These are phyloP conservation scores for Fusarium sambucinum DNA, from an alignment of 2,329 filamentous ascomycete species.

Conservation along the genomic window DNA sequence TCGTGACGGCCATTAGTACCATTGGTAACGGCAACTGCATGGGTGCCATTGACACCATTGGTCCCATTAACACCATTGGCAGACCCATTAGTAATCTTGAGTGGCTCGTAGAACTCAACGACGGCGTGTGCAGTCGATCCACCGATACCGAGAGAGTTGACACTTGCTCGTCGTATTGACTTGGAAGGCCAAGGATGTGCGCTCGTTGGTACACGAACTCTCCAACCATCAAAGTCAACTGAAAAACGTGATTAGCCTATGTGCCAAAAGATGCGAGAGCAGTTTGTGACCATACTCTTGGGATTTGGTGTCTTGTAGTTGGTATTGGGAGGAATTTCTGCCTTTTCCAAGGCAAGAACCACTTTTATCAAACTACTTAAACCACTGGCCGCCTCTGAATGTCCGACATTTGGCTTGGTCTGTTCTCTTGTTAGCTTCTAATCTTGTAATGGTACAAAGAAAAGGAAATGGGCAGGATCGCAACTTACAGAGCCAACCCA, in stretches of 20 bases:
- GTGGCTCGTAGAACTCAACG: conserved; percentile 48
- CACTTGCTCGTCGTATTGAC: conserved; percentile 44
- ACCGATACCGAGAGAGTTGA: conserved; percentile 57
- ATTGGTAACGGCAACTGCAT: conserved; percentile 2
- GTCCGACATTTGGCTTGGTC: conserved; percentile 48
- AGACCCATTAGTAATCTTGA: conserved; percentile 3
- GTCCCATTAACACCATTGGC: not conserved
- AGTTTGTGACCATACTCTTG: conserved; percentile 33
- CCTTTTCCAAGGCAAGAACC: conserved; percentile 45
- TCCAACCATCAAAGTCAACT: conserved; percentile 45
- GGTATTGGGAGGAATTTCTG: conserved; percentile 45
- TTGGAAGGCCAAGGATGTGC: conserved; percentile 44
- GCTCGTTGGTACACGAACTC: conserved; percentile 40
- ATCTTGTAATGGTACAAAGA: not conserved
- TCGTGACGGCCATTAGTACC: conserved; percentile 20
- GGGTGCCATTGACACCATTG: not conserved
- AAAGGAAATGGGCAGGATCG: not conserved
- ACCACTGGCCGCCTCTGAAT: conserved; percentile 49
- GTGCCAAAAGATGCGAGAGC: too few relatives aligned
- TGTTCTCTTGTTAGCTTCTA: conserved; percentile 43
- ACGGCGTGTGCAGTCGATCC: conserved; percentile 60
- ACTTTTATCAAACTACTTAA: conserved; percentile 48
- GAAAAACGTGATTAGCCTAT: too few relatives aligned
- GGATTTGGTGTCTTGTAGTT: conserved; percentile 45
- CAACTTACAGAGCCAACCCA: conserved; percentile 61